A percentile compares a stretch with the other conserved stretches of the same genome.
These are phyloP conservation scores for Cutaneotrichosporon cutaneum DNA, from an alignment of 1,284 basidiomycete species.

Conservation along the genomic window DNA sequence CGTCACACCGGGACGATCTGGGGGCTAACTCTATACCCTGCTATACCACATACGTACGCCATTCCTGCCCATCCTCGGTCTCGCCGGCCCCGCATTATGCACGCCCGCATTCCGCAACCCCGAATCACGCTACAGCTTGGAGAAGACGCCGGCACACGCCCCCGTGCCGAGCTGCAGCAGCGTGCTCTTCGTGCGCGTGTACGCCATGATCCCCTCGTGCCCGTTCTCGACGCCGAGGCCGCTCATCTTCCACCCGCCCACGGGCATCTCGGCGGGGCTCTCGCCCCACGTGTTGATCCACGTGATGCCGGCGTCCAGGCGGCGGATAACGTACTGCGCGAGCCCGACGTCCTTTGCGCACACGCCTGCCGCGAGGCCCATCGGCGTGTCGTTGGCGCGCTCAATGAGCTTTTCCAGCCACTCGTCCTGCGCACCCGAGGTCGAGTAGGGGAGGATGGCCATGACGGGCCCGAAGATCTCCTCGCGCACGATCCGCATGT, in stretches of 20 bases:
- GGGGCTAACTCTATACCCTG: no score
- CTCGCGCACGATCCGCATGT: constrained; percentile 46
- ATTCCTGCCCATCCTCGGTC: no score
- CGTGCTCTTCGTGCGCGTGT: constrained; percentile 24
- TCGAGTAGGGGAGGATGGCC: constrained; percentile 51
- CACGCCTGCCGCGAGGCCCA: constrained; percentile 83
- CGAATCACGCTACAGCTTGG: constrained; percentile 15
- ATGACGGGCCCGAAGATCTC: constrained; percentile 57
- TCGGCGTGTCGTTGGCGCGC: constrained; percentile 78
- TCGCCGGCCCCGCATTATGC: no score
- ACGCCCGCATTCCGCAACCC: no score
- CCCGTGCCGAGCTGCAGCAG: constrained; percentile 18
- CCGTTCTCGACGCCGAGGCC: constrained; percentile 26
- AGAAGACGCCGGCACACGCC: constrained; percentile 21
- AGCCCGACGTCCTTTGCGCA: constrained; percentile 82
- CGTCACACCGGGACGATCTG: no score
- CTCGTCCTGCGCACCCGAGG: constrained; percentile 26
- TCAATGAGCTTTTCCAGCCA: constrained; percentile 55
- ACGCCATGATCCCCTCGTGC: constrained; percentile 25
- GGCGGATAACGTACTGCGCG: constrained; percentile 76
- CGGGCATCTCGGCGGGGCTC: constrained; percentile 26
- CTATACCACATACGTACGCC: no score
- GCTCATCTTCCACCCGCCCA: constrained; percentile 28
- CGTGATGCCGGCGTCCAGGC: constrained; percentile 78
- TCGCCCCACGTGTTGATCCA: constrained; percentile 30